Evolutionary conservation across 2,329 filamentous ascomycete species (phyloP).

Genomic region (Alternaria sp.): DNA sequence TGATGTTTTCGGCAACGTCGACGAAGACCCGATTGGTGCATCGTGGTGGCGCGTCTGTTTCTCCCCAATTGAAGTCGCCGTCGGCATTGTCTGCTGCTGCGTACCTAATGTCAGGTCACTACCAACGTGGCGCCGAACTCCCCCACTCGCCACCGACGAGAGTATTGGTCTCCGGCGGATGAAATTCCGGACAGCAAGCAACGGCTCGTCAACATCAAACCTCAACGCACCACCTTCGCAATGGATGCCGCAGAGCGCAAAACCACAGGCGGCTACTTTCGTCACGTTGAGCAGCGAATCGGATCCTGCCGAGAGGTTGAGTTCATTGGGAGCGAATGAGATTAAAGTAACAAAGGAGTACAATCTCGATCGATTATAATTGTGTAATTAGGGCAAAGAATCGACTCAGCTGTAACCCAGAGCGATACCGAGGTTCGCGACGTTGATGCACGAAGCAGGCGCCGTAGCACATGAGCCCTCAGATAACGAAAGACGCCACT

Average conservation of each 20-base stretch:
- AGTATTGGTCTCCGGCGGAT: constrained; percentile 26
- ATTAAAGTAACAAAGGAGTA: constrained; percentile 35
- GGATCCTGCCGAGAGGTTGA: constrained; percentile 19
- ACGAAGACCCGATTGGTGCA: constrained; percentile 25
- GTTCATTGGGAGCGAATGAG: constrained; percentile 21
- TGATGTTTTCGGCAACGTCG: constrained; percentile 26
- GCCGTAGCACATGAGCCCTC: background rate
- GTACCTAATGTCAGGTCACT: constrained; percentile 25
- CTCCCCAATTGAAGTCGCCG: constrained; percentile 32
- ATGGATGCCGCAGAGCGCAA: constrained; percentile 20
- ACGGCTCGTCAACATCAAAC: constrained; percentile 29
- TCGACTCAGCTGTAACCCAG: background rate
- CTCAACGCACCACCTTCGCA: constrained; percentile 23
- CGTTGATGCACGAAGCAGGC: background rate
- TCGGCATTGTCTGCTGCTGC: constrained; percentile 31
- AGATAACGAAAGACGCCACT: background rate
- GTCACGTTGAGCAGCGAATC: constrained; percentile 27
- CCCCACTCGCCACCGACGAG: constrained; percentile 15
- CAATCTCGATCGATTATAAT: constrained; percentile 26
- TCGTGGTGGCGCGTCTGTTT: constrained; percentile 33
- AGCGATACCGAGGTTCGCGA: background rate
- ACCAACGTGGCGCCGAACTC: constrained; percentile 20
- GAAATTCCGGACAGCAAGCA: constrained; percentile 26
- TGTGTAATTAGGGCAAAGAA: background rate
- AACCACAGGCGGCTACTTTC: constrained; percentile 26